Conservation (phyloP, 148 eudicot genomes). For the Rhododendron simsii region DNA sequence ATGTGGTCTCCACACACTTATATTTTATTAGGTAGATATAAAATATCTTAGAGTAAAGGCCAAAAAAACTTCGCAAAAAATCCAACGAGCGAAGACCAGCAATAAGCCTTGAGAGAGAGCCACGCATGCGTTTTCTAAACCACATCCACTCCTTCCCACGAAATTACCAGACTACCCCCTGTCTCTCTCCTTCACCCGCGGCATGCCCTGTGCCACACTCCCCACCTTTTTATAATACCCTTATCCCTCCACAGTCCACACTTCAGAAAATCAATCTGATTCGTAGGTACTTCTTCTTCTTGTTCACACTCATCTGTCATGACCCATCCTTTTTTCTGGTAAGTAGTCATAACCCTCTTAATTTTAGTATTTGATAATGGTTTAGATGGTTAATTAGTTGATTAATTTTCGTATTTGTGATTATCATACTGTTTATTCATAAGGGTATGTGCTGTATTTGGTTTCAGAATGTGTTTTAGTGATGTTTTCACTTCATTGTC, state of each 20-base stretch:
- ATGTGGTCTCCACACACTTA: no score
- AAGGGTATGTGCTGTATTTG: conserved; percentile 1
- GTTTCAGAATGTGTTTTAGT: background rate
- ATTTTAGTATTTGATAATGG: background rate
- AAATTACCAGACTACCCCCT: conserved; percentile 4
- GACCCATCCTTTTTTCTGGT: background rate
- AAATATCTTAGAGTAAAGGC: background rate
- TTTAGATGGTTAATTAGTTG: background rate
- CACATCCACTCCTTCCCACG: conserved; percentile 21
- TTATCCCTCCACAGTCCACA: background rate
- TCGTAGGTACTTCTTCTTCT: background rate
- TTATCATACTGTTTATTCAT: background rate
- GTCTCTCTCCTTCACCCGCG: conserved; percentile 3
- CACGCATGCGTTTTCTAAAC: conserved; percentile 23
- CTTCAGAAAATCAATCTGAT: background rate
- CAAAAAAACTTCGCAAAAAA: background rate
- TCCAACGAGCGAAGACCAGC: background rate
- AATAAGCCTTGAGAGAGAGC: background rate
- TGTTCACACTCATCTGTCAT: background rate
- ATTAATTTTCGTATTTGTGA: background rate
- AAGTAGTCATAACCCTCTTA: background rate
- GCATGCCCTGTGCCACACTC: background rate
- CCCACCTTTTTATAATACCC: background rate
- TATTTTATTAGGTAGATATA: no score
- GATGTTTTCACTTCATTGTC: background rate